These are phyloP conservation scores for Pterocarpus santalinus DNA, from an alignment of 306 rosid genomes.

Conservation along the genomic window DNA sequence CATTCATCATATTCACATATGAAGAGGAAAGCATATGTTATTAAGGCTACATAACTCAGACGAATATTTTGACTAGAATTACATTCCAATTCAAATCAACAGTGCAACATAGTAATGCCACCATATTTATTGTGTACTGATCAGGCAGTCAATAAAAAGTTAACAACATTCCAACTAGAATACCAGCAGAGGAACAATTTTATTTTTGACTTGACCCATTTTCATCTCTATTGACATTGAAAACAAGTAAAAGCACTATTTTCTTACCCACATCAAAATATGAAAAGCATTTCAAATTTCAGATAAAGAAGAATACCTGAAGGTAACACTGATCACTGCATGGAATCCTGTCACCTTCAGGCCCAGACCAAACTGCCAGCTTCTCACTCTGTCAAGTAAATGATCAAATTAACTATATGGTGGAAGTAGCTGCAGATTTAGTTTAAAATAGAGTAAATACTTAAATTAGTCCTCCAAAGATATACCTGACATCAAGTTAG, in stretches of 20 bases:
- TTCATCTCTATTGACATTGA: constrained; percentile 33
- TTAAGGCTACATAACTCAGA: constrained; percentile 25
- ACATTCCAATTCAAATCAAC: constrained; percentile 32
- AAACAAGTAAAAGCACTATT: constrained; percentile 8
- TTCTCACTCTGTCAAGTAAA: constrained; percentile 80
- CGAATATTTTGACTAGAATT: neutral
- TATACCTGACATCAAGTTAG: neutral
- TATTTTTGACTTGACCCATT: neutral
- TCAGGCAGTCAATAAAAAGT: constrained; percentile 13
- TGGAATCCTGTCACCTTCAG: constrained; percentile 76
- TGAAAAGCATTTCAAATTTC: constrained; percentile 24
- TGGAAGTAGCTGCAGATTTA: constrained; percentile 29
- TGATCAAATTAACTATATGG: constrained; percentile 49
- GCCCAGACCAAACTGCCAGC: constrained; percentile 73
- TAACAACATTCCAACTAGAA: constrained; percentile 32
- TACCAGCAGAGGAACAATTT: constrained; percentile 15
- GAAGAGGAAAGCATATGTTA: constrained; percentile 39
- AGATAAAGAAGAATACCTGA: constrained; percentile 60
- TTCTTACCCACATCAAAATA: constrained; percentile 35
- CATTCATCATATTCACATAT: constrained; percentile 23
- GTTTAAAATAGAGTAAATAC: neutral
- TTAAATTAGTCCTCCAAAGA: neutral
- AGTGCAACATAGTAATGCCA: constrained; percentile 26
- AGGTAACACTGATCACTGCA: constrained; percentile 93
- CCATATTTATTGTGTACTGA: constrained; percentile 26